phyloP scores from a whole-genome alignment of 2,329 filamentous ascomycete species.

The Laburnicola sp. region DNA sequence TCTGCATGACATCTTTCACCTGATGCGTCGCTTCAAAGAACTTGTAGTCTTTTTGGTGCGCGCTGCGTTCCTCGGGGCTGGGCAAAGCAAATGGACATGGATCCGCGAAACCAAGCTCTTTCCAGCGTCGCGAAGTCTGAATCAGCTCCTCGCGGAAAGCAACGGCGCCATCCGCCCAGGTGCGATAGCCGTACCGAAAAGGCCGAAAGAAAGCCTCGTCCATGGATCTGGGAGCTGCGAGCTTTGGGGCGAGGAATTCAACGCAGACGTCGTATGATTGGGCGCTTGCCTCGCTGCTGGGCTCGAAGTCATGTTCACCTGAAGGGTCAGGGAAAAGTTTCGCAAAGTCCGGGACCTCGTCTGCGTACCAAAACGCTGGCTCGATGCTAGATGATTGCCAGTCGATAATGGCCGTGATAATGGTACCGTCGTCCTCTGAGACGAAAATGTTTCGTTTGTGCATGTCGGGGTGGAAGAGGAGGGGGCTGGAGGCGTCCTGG shows the following conservation, averaged over 20 bases:
- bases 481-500: constrained; percentile 30
- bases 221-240: constrained; percentile 38
- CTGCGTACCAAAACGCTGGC: constrained; percentile 46
- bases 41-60: constrained; percentile 37
- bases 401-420: constrained; percentile 48
- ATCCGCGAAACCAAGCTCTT: constrained; percentile 44
- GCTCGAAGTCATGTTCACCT: constrained; percentile 17
- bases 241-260: constrained; percentile 36
- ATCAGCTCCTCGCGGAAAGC: constrained; percentile 49
- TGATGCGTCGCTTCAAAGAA: constrained; percentile 40
- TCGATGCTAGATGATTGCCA: constrained; percentile 49
- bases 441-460: constrained; percentile 51
- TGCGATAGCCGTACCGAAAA: constrained; percentile 47
- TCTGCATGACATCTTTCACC: constrained; percentile 31
- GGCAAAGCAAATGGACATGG: constrained; percentile 39
- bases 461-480: constrained; percentile 48
- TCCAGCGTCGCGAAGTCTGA: constrained; percentile 43
- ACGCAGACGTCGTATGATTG: constrained; percentile 41
- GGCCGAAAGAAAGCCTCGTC: constrained; percentile 44
- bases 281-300: constrained; percentile 33
- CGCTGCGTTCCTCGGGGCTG: constrained; percentile 26
- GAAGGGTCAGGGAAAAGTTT: constrained; percentile 24
- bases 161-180: constrained; percentile 48
- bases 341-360: constrained; percentile 48
- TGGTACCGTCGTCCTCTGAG: constrained; percentile 43